Evolutionary conservation across 148 eudicot species (phyloP).

Genomic region (Limonium bicolor): DNA sequence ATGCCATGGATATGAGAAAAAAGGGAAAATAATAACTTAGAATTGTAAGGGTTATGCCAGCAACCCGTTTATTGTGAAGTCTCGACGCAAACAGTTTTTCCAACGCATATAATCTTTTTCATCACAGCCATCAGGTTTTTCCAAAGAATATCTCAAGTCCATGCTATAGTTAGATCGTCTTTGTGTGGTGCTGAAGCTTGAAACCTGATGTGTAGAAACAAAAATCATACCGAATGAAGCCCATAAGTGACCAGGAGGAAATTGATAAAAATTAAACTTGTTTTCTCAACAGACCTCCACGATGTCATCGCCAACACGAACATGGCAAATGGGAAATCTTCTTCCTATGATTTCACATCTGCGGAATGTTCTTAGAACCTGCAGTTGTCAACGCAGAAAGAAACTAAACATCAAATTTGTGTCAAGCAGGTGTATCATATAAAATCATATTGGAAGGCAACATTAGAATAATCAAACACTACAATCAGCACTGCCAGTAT

Average conservation of each 20-base stretch:
- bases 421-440: no score
- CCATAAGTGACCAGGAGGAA: neutral
- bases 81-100: conserved; percentile 70
- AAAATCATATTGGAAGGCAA: no score
- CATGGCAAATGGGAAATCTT: conserved; percentile 81
- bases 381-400: no score
- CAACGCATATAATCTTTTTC: conserved; percentile 65
- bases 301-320: conserved; percentile 30
- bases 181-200: conserved; percentile 62
- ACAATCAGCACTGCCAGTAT: neutral
- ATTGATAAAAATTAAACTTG: neutral
- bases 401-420: neutral
- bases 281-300: conserved; percentile 38
- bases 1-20: no score
- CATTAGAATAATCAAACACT: neutral
- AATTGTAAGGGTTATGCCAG: conserved; percentile 23
- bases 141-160: conserved; percentile 12
- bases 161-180: conserved; percentile 13
- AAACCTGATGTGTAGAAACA: conserved; percentile 36
- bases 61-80: conserved; percentile 94
- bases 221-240: neutral
- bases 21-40: conserved; percentile 5
- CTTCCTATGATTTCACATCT: conserved; percentile 42
- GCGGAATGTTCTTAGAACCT: conserved; percentile 41
- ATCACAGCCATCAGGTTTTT: conserved; percentile 24